Evolutionary conservation across 768 basidiomycete species (phyloP).

Genomic region (Mycena haematopus): DNA sequence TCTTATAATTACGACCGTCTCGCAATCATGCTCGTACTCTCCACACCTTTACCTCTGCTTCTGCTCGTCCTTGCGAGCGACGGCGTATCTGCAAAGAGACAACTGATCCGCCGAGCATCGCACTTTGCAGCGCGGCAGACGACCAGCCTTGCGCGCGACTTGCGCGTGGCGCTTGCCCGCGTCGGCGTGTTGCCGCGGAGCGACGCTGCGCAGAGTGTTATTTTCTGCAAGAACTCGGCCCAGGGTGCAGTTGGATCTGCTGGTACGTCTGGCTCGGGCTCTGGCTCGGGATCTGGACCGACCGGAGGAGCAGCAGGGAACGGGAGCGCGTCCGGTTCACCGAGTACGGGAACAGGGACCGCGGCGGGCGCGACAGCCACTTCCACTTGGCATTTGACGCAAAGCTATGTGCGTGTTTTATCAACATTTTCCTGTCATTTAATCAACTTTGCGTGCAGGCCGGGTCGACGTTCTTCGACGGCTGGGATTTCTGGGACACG

Average conservation of each 20-base stretch:
- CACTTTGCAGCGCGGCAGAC: constrained; percentile 63
- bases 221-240: constrained; percentile 53
- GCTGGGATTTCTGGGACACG: constrained; percentile 74
- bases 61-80: constrained; percentile 31
- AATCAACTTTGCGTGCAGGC: constrained; percentile 41
- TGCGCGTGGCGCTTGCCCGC: constrained; percentile 68
- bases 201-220: constrained; percentile 36
- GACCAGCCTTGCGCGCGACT: constrained; percentile 67
- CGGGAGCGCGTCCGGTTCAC: constrained; percentile 26
- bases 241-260: constrained; percentile 23
- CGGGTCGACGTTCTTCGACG: constrained; percentile 80
- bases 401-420: constrained; percentile 60
- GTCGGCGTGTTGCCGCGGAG: constrained; percentile 50
- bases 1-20: not conserved
- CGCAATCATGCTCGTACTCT: constrained; percentile 32
- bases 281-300: constrained; percentile 28
- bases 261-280: constrained; percentile 30
- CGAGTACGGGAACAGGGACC: constrained; percentile 28
- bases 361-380: constrained; percentile 36
- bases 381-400: constrained; percentile 65
- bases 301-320: constrained; percentile 28
- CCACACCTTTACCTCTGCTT: constrained; percentile 26
- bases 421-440: constrained; percentile 11
- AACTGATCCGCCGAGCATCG: constrained; percentile 54
- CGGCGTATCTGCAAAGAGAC: constrained; percentile 24